Conservation (phyloP, 352 stramenopile species). For the Pythium utonaiense region DNA sequence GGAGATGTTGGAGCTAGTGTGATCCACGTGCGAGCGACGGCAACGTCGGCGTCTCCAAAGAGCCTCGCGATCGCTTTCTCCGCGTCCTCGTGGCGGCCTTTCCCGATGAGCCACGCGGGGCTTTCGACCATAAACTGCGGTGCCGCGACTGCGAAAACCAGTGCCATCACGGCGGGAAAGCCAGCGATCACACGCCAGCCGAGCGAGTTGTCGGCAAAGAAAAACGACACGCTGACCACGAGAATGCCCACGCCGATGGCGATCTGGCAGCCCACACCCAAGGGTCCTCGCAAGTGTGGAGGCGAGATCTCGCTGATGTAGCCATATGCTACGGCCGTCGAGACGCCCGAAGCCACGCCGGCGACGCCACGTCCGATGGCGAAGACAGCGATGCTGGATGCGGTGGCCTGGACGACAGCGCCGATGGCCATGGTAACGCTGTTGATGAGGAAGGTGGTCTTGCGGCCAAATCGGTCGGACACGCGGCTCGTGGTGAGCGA, state of each 20-base stretch:
- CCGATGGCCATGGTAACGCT: conserved; percentile 34
- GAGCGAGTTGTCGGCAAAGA: not conserved
- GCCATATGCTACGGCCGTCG: conserved; percentile 1
- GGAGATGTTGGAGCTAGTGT: too few relatives aligned
- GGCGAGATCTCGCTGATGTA: too few relatives aligned
- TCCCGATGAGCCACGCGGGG: too few relatives aligned
- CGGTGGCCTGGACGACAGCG: conserved; percentile 29
- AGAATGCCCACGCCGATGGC: not conserved
- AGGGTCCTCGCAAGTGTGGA: not conserved
- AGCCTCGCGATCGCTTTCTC: too few relatives aligned
- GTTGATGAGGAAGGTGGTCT: conserved; percentile 27
- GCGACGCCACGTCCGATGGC: conserved; percentile 37
- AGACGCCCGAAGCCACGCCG: conserved; percentile 46
- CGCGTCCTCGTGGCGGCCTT: too few relatives aligned
- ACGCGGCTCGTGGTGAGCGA: conserved; percentile 28
- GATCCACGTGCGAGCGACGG: too few relatives aligned
- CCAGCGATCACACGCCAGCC: too few relatives aligned
- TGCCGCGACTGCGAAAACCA: too few relatives aligned
- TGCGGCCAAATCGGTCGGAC: conserved; percentile 39
- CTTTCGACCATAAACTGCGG: too few relatives aligned
- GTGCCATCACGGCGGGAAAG: too few relatives aligned
- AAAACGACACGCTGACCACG: conserved; percentile 7
- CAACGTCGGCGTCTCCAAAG: too few relatives aligned
- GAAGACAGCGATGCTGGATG: conserved; percentile 36
- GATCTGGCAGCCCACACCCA: not conserved